These are phyloP conservation scores for Blepharisma stoltei DNA, from an alignment of 73 alveolate genomes.

Conservation along the genomic window DNA sequence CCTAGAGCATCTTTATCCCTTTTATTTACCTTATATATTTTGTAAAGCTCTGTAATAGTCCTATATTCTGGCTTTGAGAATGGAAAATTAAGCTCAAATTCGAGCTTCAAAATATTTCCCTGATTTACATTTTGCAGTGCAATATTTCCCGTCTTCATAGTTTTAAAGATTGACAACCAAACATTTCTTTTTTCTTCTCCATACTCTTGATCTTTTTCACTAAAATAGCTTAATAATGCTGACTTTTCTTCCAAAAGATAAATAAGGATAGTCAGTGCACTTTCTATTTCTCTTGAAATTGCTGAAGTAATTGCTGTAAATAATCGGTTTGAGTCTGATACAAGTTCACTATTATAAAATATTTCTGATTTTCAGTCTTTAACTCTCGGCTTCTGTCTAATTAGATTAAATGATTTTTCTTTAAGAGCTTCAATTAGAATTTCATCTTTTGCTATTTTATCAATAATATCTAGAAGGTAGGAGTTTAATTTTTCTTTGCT, in stretches of 20 bases:
- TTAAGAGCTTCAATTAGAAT: neutral
- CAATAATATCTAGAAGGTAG: neutral
- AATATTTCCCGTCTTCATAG: no score
- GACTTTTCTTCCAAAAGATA: neutral
- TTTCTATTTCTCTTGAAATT: no score
- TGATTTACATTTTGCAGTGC: no score
- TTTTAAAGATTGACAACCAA: neutral
- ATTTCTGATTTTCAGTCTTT: neutral
- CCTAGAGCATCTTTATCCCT: no score
- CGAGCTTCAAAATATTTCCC: neutral
- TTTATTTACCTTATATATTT: neutral
- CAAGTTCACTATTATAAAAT: neutral
- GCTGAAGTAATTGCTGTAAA: neutral
- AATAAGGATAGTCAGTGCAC: neutral
- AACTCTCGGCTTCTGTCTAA: neutral
- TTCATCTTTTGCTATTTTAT: neutral
- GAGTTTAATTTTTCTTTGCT: neutral
- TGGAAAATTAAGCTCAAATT: conserved; percentile 16
- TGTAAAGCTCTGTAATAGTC: neutral
- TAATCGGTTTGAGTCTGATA: neutral
- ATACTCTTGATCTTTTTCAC: neutral
- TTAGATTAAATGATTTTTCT: neutral
- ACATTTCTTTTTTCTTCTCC: neutral
- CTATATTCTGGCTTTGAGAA: conserved; percentile 4
- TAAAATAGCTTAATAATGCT: neutral